A percentile compares a stretch with the other conserved stretches of the same genome.
These are phyloP conservation scores for Beauveria varroae DNA, from an alignment of 2,329 filamentous ascomycete species.

Conservation along the genomic window DNA sequence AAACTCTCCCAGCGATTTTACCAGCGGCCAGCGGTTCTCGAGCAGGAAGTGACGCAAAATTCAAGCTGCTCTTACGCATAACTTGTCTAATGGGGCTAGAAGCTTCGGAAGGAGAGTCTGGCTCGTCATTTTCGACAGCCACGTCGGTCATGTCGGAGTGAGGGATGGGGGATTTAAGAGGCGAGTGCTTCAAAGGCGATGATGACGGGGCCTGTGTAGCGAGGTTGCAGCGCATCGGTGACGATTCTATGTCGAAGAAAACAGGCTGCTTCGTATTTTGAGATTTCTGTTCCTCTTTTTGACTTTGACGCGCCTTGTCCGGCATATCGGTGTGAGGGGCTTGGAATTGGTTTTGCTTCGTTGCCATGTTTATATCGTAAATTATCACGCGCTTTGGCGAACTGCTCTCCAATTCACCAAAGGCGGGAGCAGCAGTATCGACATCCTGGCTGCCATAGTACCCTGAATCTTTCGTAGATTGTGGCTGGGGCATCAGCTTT, in stretches of 20 bases:
- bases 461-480: constrained; percentile 50
- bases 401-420: constrained; percentile 12
- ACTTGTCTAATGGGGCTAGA: constrained; percentile 70
- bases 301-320: constrained; percentile 34
- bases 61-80: constrained; percentile 88
- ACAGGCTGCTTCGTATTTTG: background rate
- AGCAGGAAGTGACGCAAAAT: constrained; percentile 86
- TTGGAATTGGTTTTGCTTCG: constrained; percentile 19
- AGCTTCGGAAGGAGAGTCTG: constrained; percentile 53
- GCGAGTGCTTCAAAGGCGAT: constrained; percentile 5
- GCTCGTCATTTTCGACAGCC: constrained; percentile 13
- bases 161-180: constrained; percentile 4
- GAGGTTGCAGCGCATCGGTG: background rate
- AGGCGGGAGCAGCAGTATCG: constrained; percentile 19
- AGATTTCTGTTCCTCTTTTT: constrained; percentile 36
- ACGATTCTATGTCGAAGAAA: constrained; percentile 4
- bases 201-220: constrained; percentile 5
- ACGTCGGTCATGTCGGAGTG: constrained; percentile 33
- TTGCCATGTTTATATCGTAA: constrained; percentile 12
- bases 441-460: constrained; percentile 60
- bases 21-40: constrained; percentile 79
- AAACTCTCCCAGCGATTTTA: constrained; percentile 71
- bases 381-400: background rate
- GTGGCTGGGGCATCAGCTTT: constrained; percentile 17
- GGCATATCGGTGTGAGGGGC: constrained; percentile 23